Conservation (phyloP, 2,329 filamentous ascomycete genomes). For the Grosmannia clavigera region DNA sequence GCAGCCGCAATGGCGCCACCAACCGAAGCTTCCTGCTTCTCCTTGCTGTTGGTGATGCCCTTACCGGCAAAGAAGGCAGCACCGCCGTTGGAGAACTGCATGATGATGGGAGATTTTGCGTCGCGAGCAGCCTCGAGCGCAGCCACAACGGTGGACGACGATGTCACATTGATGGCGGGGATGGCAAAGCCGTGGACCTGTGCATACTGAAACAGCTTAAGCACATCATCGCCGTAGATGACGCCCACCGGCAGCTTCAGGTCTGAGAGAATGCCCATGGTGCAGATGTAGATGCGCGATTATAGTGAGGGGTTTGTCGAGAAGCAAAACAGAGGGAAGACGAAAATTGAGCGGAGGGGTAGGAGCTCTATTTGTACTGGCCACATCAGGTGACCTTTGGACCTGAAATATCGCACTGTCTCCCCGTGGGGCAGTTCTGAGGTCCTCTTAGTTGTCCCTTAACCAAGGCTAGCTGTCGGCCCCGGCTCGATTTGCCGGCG, state of each 20-base stretch:
- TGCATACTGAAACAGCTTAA: slow-evolving; percentile 74
- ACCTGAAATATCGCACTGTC: neutral
- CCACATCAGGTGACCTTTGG: neutral
- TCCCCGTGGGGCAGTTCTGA: neutral
- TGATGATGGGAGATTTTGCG: slow-evolving; percentile 79
- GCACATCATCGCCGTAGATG: slow-evolving; percentile 41
- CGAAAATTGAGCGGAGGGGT: slow-evolving; percentile 1
- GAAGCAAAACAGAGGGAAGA: neutral
- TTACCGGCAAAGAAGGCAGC: slow-evolving; percentile 88
- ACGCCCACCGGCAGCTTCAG: slow-evolving; percentile 40
- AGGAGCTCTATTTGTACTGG: slow-evolving; percentile 3
- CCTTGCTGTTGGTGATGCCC: slow-evolving; percentile 70
- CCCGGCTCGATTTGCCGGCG: neutral
- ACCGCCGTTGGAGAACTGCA: slow-evolving; percentile 89
- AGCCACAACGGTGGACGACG: slow-evolving; percentile 50
- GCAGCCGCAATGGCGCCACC: slow-evolving; percentile 78
- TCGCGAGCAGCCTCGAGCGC: slow-evolving; percentile 90
- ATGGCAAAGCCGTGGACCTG: slow-evolving; percentile 82
- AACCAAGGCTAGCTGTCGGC: neutral
- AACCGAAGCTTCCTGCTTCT: slow-evolving; percentile 84
- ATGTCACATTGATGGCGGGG: slow-evolving; percentile 87
- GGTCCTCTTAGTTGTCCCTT: neutral
- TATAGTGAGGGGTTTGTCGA: slow-evolving; percentile 1
- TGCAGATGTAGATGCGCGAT: slow-evolving; percentile 5
- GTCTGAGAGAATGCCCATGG: slow-evolving; percentile 23